A percentile compares a stretch with the other conserved stretches of the same genome.
These are phyloP conservation scores for Conticribra guillardii DNA, from an alignment of 108 stramenopile genomes.

Conservation along the genomic window DNA sequence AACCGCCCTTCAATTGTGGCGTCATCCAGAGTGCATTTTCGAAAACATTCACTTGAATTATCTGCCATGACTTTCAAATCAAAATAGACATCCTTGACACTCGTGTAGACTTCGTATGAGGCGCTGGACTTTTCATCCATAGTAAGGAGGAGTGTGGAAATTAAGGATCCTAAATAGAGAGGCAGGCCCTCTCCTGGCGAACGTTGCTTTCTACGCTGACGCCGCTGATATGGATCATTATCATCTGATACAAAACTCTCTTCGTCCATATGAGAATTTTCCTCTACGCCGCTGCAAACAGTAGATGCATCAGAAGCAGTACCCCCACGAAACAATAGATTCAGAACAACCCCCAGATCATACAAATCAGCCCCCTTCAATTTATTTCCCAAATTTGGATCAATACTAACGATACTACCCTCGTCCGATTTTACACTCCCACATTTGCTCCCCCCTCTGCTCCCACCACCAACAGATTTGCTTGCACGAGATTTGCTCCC, in stretches of 20 bases:
- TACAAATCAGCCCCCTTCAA: conserved; percentile 21
- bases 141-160: conserved; percentile 21
- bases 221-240: neutral
- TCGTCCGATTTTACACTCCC: too few species aligned
- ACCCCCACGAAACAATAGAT: conserved; percentile 13
- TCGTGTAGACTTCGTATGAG: conserved; percentile 18
- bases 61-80: conserved; percentile 31
- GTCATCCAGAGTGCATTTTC: conserved; percentile 2
- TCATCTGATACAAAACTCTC: neutral
- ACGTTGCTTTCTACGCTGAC: conserved; percentile 25
- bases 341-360: conserved; percentile 18
- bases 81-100: conserved; percentile 24
- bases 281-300: neutral
- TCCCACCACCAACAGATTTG: too few species aligned
- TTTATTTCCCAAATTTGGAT: conserved; percentile 4
- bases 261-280: neutral
- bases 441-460: too few species aligned
- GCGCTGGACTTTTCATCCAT: conserved; percentile 5
- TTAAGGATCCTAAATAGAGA: conserved; percentile 28
- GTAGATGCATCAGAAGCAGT: neutral
- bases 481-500: too few species aligned
- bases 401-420: neutral
- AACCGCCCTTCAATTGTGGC: conserved; percentile 7
- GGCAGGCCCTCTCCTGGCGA: conserved; percentile 24
- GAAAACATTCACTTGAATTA: neutral